Conservation (phyloP, 2,329 filamentous ascomycete species). For the Paraphaeosphaeria sporulosa region DNA sequence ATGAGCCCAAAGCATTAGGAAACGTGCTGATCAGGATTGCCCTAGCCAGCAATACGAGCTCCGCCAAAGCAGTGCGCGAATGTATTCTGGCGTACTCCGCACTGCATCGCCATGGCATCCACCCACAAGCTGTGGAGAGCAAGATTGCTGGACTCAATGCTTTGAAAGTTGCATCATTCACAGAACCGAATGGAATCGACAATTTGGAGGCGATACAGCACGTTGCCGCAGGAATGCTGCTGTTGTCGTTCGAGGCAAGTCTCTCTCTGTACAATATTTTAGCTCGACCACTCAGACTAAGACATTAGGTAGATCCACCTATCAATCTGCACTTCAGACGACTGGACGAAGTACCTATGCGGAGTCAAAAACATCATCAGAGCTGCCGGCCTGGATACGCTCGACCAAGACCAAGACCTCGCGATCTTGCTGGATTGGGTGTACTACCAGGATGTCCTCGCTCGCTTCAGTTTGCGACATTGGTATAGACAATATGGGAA, state of each 20-base stretch:
- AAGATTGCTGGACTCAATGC: slow-evolving; percentile 19
- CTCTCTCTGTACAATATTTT: not conserved
- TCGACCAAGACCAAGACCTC: slow-evolving; percentile 12
- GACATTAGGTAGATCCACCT: slow-evolving; percentile 12
- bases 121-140: slow-evolving; percentile 18
- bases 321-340: slow-evolving; percentile 16
- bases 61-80: slow-evolving; percentile 19
- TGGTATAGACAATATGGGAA: slow-evolving; percentile 13
- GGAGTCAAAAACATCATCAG: slow-evolving; percentile 19
- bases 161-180: not conserved
- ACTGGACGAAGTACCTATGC: slow-evolving; percentile 22
- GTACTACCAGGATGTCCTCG: slow-evolving; percentile 26
- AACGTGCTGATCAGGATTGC: slow-evolving; percentile 17
- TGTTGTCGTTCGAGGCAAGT: slow-evolving; percentile 22
- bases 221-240: slow-evolving; percentile 22
- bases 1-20: slow-evolving; percentile 10
- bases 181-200: not conserved
- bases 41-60: slow-evolving; percentile 13
- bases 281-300: not conserved
- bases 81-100: slow-evolving; percentile 20
- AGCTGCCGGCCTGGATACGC: slow-evolving; percentile 6
- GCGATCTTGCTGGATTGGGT: slow-evolving; percentile 25
- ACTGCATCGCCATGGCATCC: slow-evolving; percentile 22
- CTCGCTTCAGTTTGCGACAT: slow-evolving; percentile 22
- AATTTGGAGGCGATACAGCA: slow-evolving; percentile 21